A percentile compares a stretch with the other conserved stretches of the same genome.
phyloP scores from a whole-genome alignment of 768 basidiomycete genomes.

The Boletus vermiculosoides region DNA sequence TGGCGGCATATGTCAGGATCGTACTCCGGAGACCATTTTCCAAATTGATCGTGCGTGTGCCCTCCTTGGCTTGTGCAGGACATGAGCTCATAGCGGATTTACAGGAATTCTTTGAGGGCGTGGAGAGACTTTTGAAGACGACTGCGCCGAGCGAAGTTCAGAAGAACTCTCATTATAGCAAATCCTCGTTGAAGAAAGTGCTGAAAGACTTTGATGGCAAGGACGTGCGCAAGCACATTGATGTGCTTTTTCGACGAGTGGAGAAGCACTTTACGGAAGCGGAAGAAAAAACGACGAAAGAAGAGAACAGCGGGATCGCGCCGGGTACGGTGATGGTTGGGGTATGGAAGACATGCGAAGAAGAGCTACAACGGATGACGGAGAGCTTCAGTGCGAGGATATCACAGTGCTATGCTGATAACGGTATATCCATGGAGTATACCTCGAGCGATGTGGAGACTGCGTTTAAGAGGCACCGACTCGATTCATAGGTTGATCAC shows the following conservation, averaged over 20 bases:
- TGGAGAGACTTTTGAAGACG: constrained; percentile 83
- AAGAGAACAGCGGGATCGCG: constrained; percentile 51
- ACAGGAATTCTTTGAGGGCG: constrained; percentile 93
- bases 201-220: constrained; percentile 84
- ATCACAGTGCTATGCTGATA: constrained; percentile 75
- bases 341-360: constrained; percentile 91
- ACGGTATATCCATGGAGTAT: constrained; percentile 73
- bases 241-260: constrained; percentile 83
- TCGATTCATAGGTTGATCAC: constrained; percentile 19
- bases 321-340: constrained; percentile 70
- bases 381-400: constrained; percentile 68
- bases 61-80: background rate
- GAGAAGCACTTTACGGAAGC: constrained; percentile 95
- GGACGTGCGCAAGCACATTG: constrained; percentile 86
- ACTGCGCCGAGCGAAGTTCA: constrained; percentile 76
- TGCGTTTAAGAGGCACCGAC: constrained; percentile 68
- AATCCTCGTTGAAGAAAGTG: constrained; percentile 76
- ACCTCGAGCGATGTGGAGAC: constrained; percentile 69
- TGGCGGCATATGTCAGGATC: constrained; percentile 82
- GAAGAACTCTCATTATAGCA: constrained; percentile 72
- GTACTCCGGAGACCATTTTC: constrained; percentile 84
- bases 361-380: constrained; percentile 73
- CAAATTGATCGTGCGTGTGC: constrained; percentile 73
- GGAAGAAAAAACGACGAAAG: constrained; percentile 60
- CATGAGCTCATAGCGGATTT: constrained; percentile 6